Conservation (phyloP, 257 asterid species). For the Solanum chiquidenum region DNA sequence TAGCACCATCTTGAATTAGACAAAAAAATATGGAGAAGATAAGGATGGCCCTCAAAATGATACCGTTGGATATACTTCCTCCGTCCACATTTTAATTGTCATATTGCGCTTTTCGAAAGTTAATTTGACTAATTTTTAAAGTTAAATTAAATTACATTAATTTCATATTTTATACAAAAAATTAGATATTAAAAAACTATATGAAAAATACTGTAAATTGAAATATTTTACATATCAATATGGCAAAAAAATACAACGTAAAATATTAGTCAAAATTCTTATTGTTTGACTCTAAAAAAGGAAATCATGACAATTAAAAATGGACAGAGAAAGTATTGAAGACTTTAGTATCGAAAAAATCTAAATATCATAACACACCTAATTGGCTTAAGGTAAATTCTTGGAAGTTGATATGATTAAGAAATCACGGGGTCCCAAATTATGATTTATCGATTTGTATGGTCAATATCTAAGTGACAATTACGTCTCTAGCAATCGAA, state of each 20-base stretch:
- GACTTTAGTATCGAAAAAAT: neutral
- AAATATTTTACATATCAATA: no score
- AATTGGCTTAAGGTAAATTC: neutral
- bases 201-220: no score
- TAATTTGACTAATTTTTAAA: no score
- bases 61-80: neutral
- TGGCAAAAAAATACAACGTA: no score
- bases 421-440: neutral
- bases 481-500: neutral
- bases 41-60: neutral
- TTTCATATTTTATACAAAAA: no score
- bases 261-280: no score
- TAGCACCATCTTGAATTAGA: neutral
- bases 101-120: fast-evolving
- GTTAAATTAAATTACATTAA: no score
- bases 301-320: no score
- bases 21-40: neutral
- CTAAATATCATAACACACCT: neutral
- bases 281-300: no score
- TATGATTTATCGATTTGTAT: neutral
- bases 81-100: no score
- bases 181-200: no score
- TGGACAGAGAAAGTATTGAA: neutral
- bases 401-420: neutral
- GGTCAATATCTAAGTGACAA: neutral